These are phyloP conservation scores for Citrus mangshanensis DNA, from an alignment of 345 rosid species.

Conservation along the genomic window DNA sequence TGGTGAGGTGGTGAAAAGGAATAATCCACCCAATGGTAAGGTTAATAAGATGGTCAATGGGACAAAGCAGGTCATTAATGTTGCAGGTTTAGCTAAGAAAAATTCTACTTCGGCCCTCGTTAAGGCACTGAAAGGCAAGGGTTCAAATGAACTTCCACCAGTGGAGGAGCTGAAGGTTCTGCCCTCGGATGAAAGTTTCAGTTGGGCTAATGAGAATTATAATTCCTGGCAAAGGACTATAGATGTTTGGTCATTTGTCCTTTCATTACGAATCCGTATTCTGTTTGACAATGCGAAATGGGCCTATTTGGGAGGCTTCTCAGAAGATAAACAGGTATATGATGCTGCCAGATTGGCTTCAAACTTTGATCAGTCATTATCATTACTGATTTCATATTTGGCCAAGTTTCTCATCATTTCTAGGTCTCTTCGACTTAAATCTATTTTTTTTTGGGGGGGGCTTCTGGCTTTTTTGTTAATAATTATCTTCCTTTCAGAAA, in stretches of 20 bases:
- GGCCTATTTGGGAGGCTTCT: slow-evolving; percentile 71
- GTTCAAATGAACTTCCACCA: slow-evolving; percentile 48
- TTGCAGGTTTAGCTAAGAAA: slow-evolving; percentile 49
- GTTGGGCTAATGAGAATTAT: slow-evolving; percentile 95
- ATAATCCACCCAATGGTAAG: slow-evolving; percentile 28
- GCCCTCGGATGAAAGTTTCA: slow-evolving; percentile 88
- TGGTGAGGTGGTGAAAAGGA: slow-evolving; percentile 59
- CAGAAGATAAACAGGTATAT: slow-evolving; percentile 78
- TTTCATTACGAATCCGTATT: slow-evolving; percentile 66
- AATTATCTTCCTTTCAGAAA: slow-evolving; percentile 48
- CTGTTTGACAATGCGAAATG: slow-evolving; percentile 84
- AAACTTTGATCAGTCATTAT: background rate
- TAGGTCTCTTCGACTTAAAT: background rate
- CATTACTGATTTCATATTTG: background rate
- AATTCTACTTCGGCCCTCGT: slow-evolving; percentile 38
- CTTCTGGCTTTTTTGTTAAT: slow-evolving; percentile 9
- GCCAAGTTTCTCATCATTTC: background rate
- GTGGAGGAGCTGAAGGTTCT: slow-evolving; percentile 63
- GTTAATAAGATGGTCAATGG: slow-evolving; percentile 60
- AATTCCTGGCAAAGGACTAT: slow-evolving; percentile 63
- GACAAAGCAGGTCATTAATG: slow-evolving; percentile 49
- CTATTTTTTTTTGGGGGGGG: background rate
- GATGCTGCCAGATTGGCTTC: background rate
- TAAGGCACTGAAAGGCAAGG: slow-evolving; percentile 34
- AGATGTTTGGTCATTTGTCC: slow-evolving; percentile 90